These are phyloP conservation scores for Epichloe gansuensis DNA, from an alignment of 2,329 filamentous ascomycete species.

Conservation along the genomic window DNA sequence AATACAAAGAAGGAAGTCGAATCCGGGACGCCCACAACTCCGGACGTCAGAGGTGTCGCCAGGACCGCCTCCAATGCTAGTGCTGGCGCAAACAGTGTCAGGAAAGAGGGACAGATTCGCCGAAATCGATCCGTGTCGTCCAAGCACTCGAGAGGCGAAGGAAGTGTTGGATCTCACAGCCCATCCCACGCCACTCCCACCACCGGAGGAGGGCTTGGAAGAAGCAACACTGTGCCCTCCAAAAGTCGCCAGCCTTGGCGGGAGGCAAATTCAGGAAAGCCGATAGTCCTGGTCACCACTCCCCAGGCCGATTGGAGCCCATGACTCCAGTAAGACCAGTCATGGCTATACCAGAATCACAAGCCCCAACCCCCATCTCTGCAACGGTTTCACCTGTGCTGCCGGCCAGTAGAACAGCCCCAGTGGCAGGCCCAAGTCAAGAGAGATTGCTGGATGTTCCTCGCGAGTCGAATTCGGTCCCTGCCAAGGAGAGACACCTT, in stretches of 20 bases:
- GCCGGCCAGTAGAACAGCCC: constrained; percentile 17
- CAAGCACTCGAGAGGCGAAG: constrained; percentile 67
- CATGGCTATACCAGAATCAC: constrained; percentile 12
- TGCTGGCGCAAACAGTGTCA: constrained; percentile 74
- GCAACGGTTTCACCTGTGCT: constrained; percentile 14
- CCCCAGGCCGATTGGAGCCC: constrained; percentile 25
- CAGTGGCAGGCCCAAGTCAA: constrained; percentile 33
- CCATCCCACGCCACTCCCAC: constrained; percentile 43
- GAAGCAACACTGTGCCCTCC: constrained; percentile 87
- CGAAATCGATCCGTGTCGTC: constrained; percentile 90
- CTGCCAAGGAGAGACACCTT: constrained; percentile 54
- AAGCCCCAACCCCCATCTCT: constrained; percentile 14
- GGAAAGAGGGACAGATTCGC: constrained; percentile 66
- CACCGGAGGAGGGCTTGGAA: constrained; percentile 41
- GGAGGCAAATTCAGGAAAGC: constrained; percentile 50
- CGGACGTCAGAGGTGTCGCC: constrained; percentile 34
- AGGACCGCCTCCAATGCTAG: constrained; percentile 80
- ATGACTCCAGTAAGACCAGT: constrained; percentile 22
- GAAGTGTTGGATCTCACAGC: constrained; percentile 56
- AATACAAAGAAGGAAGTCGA: constrained; percentile 52
- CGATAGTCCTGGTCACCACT: constrained; percentile 18
- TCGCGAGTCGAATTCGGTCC: constrained; percentile 39
- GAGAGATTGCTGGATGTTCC: constrained; percentile 33
- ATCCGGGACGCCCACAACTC: constrained; percentile 49
- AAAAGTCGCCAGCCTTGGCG: constrained; percentile 69